phyloP scores from a whole-genome alignment of 2,329 filamentous ascomycete genomes.

The Xylariomycetidae sp. region DNA sequence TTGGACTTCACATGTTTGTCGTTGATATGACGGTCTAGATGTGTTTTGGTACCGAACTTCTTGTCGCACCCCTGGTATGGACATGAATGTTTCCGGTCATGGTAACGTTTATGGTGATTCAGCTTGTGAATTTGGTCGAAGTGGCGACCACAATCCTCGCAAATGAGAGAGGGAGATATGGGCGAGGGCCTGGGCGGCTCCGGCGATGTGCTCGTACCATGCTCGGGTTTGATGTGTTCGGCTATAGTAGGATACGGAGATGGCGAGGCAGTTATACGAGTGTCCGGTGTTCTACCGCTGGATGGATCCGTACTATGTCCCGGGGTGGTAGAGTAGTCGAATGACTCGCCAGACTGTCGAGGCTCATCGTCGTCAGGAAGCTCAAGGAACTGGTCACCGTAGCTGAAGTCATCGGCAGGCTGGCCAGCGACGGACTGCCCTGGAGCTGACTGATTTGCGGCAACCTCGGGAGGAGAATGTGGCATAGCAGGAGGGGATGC shows the following conservation, averaged over 20 bases:
- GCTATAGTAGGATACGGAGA: slow-evolving; percentile 20
- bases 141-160: slow-evolving; percentile 36
- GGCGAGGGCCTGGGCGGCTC: slow-evolving; percentile 19
- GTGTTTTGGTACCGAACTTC: slow-evolving; percentile 56
- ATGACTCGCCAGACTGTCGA: slow-evolving; percentile 23
- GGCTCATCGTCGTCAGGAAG: slow-evolving; percentile 24
- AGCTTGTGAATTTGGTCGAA: slow-evolving; percentile 57
- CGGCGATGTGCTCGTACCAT: slow-evolving; percentile 21
- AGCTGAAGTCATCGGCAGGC: slow-evolving; percentile 10
- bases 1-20: slow-evolving; percentile 55
- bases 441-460: slow-evolving; percentile 14
- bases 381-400: slow-evolving; percentile 20
- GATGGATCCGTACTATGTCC: slow-evolving; percentile 25
- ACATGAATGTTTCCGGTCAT: slow-evolving; percentile 48
- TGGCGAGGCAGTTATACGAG: slow-evolving; percentile 24
- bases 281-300: slow-evolving; percentile 27
- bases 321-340: slow-evolving; percentile 23
- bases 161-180: slow-evolving; percentile 20
- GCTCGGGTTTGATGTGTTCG: slow-evolving; percentile 17
- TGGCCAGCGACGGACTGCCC: slow-evolving; percentile 12
- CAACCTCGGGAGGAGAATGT: slow-evolving; percentile 18
- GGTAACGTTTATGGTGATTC: slow-evolving; percentile 57
- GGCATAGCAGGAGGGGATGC: slow-evolving; percentile 22
- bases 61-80: slow-evolving; percentile 42
- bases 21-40: slow-evolving; percentile 56